Evolutionary conservation across 2,329 filamentous ascomycete genomes (phyloP).

Genomic region (Cladosporium austrohemisphaericum): DNA sequence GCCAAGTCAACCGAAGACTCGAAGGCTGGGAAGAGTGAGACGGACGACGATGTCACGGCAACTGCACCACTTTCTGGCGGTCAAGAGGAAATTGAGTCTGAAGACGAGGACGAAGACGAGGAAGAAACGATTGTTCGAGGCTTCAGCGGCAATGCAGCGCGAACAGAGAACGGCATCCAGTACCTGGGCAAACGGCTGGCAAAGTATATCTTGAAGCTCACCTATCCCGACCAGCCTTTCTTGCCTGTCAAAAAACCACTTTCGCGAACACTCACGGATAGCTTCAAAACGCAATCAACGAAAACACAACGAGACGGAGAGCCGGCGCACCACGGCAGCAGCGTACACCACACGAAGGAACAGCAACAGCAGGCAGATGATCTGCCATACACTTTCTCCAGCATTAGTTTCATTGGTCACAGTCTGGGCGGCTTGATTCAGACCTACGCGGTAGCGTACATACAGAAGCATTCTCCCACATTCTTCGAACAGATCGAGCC

Average conservation of each 20-base stretch:
- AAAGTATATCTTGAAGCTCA: constrained; percentile 83
- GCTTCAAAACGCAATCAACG: constrained; percentile 43
- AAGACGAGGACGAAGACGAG: constrained; percentile 63
- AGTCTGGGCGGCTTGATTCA: constrained; percentile 87
- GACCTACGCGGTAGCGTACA: constrained; percentile 92
- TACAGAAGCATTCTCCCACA: constrained; percentile 87
- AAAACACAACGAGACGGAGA: constrained; percentile 47
- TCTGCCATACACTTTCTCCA: constrained; percentile 77
- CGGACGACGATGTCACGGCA: constrained; percentile 27
- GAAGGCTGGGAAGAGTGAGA: constrained; percentile 7
- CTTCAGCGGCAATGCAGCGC: constrained; percentile 82
- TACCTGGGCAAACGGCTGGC: constrained; percentile 93
- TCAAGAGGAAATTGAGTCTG: constrained; percentile 44
- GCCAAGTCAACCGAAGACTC: constrained; percentile 14
- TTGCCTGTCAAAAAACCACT: constrained; percentile 61
- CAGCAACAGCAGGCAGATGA: constrained; percentile 42
- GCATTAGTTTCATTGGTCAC: constrained; percentile 92
- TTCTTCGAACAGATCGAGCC: constrained; percentile 86
- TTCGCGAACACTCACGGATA: constrained; percentile 45
- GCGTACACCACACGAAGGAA: constrained; percentile 50
- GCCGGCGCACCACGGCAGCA: constrained; percentile 57
- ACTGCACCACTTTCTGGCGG: constrained; percentile 49
- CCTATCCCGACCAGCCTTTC: constrained; percentile 90
- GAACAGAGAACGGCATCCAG: constrained; percentile 92
- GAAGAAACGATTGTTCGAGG: constrained; percentile 86